Base-by-base conservation (phyloP, 257 asterid species). In the Nicotiana attenuata region DNA sequence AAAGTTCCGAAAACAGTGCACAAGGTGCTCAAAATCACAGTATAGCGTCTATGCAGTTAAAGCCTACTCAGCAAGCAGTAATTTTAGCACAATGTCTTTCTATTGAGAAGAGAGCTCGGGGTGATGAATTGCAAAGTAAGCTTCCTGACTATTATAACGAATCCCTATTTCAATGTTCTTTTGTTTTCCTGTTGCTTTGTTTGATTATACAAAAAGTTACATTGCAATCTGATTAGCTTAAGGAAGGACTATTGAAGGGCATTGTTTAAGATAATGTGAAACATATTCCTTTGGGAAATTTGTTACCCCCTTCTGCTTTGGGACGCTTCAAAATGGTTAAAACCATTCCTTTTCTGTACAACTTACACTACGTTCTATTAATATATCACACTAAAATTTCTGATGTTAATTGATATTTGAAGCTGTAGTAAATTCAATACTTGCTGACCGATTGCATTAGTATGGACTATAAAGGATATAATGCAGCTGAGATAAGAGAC, bases 91-190 rank as follows among this genome's bases (percentile, higher is more conserved):
- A 86, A 10, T 96, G 98, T 84, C 87, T 90, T 84, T 83, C 87
- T 68, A 87, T 94, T 69, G 92, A 92, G 92, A 94, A 88, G 87
- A 86, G 86, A 67, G 87, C 91, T 61, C 92, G 97, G 53, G 87
- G 79, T 88, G 98, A 94, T 84, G 99, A 96, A 86, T 61, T 91
- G 85, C 97, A 92, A 86, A 85, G 97, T 93, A 90, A 81, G 92
- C 80, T 82, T 19, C 55, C 22, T 65, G 52, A 65, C 77, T 29
- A 59, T 31, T 41, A 38, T 20, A 6, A 50, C 7, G 85, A 60
- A 20, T 77, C 38, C 63, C 78, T 77, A 17, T 78, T 78, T 26
- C 55, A 24, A n/a, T 66, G 57, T 31, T 31, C 78, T 71, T 14
- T 71, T 26, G 20, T 71, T 45, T 65, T 45, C 35, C 38, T 71